A percentile compares a stretch with the other conserved stretches of the same genome.
phyloP scores from a whole-genome alignment of 2,329 filamentous ascomycete species.

The Fonsecaea erecta region DNA sequence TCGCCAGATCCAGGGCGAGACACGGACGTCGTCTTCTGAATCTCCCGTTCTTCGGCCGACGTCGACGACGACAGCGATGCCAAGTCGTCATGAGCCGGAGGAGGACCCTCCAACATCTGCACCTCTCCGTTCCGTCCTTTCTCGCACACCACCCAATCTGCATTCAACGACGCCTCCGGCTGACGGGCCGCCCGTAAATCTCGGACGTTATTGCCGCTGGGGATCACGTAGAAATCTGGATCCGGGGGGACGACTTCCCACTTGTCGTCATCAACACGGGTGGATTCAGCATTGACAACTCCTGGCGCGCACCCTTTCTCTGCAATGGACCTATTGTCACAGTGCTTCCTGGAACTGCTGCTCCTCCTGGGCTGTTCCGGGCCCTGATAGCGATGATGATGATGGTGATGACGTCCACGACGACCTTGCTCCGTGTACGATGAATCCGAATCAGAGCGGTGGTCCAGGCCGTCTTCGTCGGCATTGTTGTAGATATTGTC shows the following conservation, averaged over 20 bases:
- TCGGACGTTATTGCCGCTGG: neutral
- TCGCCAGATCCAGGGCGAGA: neutral
- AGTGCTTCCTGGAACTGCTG: neutral
- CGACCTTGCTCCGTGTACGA: neutral
- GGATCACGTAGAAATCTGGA: conserved; percentile 12
- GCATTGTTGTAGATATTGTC: neutral
- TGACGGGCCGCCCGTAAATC: neutral
- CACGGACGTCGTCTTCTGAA: neutral
- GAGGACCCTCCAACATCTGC: neutral
- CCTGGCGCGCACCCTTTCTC: neutral
- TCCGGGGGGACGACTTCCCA: conserved; percentile 7
- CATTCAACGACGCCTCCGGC: neutral
- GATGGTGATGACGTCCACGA: no score
- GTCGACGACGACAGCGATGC: neutral
- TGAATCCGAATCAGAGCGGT: neutral
- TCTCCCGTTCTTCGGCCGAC: neutral
- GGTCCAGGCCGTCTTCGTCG: neutral
- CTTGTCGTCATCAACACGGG: neutral
- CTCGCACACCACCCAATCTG: conserved; percentile 6
- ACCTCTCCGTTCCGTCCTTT: neutral
- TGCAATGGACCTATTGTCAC: neutral
- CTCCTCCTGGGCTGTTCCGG: neutral
- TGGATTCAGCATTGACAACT: neutral
- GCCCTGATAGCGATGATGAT: no score
- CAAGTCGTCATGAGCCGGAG: no score